phyloP scores from a whole-genome alignment of 2,329 filamentous ascomycete species.

The Stagonosporopsis chrysanthemi region DNA sequence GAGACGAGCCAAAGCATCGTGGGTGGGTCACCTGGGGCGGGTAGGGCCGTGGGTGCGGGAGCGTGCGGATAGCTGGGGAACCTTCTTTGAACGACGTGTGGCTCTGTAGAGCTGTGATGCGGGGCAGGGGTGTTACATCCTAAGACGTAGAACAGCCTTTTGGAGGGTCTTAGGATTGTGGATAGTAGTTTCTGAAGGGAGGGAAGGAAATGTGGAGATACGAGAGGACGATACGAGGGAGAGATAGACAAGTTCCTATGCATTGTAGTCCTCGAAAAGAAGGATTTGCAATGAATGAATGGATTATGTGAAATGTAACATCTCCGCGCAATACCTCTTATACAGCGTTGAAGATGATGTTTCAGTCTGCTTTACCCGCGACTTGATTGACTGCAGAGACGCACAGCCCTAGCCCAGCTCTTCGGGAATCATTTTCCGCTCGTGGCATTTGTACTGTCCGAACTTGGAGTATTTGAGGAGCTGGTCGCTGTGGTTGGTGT shows the following conservation, averaged over 20 bases:
- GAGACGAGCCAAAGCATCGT: neutral
- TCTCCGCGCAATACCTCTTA: too few species aligned
- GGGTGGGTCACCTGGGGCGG: neutral
- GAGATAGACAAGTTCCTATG: too few species aligned
- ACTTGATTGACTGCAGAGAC: neutral
- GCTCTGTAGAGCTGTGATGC: too few species aligned
- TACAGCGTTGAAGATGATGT: neutral
- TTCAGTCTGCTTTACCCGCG: neutral
- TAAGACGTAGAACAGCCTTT: too few species aligned
- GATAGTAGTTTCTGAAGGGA: too few species aligned
- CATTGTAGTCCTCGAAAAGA: neutral
- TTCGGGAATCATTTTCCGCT: neutral
- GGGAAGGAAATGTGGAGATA: too few species aligned
- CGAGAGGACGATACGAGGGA: too few species aligned
- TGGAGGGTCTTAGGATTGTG: too few species aligned
- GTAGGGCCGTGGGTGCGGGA: neutral
- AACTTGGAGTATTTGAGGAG: neutral
- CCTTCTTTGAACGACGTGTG: neutral
- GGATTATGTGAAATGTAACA: neutral
- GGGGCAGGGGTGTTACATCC: too few species aligned
- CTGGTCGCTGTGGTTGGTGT: neutral
- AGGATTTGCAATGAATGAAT: neutral
- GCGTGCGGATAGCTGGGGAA: neutral
- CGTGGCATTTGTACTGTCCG: neutral
- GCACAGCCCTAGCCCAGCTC: too few species aligned